Base-by-base conservation (phyloP, 441 rosid genomes). In the California macrophylla region DNA sequence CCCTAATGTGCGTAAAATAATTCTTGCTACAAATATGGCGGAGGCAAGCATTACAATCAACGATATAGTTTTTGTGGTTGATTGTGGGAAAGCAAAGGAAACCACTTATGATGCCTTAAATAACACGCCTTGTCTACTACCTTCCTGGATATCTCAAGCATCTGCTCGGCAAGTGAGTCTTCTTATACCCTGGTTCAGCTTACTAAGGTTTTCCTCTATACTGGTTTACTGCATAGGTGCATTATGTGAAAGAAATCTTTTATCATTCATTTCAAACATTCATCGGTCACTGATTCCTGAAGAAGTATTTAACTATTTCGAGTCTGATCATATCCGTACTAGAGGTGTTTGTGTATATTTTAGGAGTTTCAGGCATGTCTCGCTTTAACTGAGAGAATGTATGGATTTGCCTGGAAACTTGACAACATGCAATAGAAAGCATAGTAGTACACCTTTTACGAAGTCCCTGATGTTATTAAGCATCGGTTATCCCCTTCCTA, bases 51-150 rank as follows among this genome's bases (percentile, higher is more conserved):
- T 95, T 72, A 95, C 99, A 62, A 92, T 95, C 78, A 92, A 92
- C 66, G 98, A 95, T 76, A 67, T 92, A 69, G 96, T 95, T 75
- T 95, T 88, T 78, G 99, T 95, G 66, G 90, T 95, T 74, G 99
- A 95, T 76, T 92, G 98, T 79, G 99, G 99, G 67, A 95, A 95
- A 80, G 99, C 98, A 10, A 95, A 95, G 84, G 99, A 95, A 82
- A 95, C 99, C 67, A 87, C 97, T 18, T 95, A 95, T 75, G 99
- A 95, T 82, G 99, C 98, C 73, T 77, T 95, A 82, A 95, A 95
- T 80, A 95, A 95, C 83, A 95, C 98, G 24, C 99, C 98, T 21
- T 95, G 98, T 84, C 79, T 95, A 78, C 86, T 95, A 66, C 97
- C 99, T 67, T 90, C 99, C 26, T 95, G 99, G 99, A 86, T 95